A percentile compares a stretch with the other conserved stretches of the same genome.
Evolutionary conservation across 768 basidiomycete species (phyloP).

Genomic region (Panaeolus papilionaceus): DNA sequence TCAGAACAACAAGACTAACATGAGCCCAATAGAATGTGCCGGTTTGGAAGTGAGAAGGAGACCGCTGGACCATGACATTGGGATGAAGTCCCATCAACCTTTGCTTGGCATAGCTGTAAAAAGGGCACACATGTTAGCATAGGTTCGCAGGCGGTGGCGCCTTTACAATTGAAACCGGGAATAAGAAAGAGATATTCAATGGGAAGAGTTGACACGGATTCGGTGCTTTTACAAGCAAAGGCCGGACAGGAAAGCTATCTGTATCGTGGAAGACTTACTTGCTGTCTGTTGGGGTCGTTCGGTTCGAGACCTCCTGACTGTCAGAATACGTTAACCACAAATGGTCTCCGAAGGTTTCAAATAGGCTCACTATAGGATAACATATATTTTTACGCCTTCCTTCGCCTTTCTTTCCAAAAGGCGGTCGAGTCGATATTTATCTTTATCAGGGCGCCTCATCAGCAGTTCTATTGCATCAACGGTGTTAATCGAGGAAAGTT

Average conservation of each 20-base stretch:
- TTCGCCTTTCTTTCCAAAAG: constrained; percentile 90
- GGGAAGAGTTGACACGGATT: constrained; percentile 2
- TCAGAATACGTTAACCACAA: background rate
- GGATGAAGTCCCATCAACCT: constrained; percentile 79
- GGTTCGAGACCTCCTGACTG: constrained; percentile 94
- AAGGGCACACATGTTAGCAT: constrained; percentile 10
- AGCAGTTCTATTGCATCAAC: constrained; percentile 64
- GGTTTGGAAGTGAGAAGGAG: constrained; percentile 96
- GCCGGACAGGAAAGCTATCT: background rate
- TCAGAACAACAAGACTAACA: constrained; percentile 50
- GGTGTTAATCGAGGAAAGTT: constrained; percentile 12
- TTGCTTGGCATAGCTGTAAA: constrained; percentile 82
- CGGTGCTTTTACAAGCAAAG: constrained; percentile 5
- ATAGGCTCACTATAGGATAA: constrained; percentile 82
- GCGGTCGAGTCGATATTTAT: constrained; percentile 85
- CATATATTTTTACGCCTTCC: constrained; percentile 94
- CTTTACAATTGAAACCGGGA: constrained; percentile 19
- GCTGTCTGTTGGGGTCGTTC: constrained; percentile 95
- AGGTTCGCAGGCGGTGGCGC: background rate
- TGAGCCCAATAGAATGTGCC: constrained; percentile 99
- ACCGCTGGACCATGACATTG: constrained; percentile 96
- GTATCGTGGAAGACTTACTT: constrained; percentile 54
- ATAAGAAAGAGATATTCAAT: background rate
- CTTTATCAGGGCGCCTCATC: constrained; percentile 84
- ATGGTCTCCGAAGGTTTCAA: background rate